These are phyloP conservation scores for grape (Vitis vinifera) DNA, from an alignment of 164 flowering plant genomes.

Conservation along the genomic window DNA sequence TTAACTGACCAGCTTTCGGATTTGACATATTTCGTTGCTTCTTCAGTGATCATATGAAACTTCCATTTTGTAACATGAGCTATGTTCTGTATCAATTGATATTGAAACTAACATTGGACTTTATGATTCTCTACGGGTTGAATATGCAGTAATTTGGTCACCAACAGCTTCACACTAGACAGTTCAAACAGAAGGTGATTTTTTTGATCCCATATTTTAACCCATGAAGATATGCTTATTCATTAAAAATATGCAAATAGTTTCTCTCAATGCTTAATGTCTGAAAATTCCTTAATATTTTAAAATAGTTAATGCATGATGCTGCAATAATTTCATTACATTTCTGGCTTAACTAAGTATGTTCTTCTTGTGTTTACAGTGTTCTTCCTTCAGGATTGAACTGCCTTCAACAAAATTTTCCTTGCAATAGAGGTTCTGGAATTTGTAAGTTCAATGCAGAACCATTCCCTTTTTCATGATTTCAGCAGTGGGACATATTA, in stretches of 20 bases:
- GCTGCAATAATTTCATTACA: too few relatives aligned
- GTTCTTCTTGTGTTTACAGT: slow-evolving; percentile 28
- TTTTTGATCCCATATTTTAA: neutral
- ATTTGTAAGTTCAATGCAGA: slow-evolving; percentile 41
- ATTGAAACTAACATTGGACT: slow-evolving; percentile 1
- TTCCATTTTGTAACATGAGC: neutral
- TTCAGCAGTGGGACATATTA: too few relatives aligned
- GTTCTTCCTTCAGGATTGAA: slow-evolving; percentile 48
- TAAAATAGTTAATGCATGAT: too few relatives aligned
- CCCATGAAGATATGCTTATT: neutral
- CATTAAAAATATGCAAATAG: neutral
- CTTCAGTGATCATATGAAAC: neutral
- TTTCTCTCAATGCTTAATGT: too few relatives aligned
- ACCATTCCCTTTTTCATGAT: neutral
- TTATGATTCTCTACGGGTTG: neutral
- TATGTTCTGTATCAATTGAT: neutral
- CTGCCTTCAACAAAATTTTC: slow-evolving; percentile 70
- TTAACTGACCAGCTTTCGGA: too few relatives aligned
- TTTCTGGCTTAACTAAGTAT: too few relatives aligned
- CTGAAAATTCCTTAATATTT: too few relatives aligned
- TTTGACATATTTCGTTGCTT: neutral
- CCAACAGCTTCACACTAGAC: slow-evolving; percentile 58
- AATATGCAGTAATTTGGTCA: slow-evolving; percentile 63
- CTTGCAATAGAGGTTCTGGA: slow-evolving; percentile 59
- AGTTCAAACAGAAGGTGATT: slow-evolving; percentile 52